Evolutionary conservation across 108 stramenopile genomes (phyloP).

Genomic region (Cylindrotheca closterium): DNA sequence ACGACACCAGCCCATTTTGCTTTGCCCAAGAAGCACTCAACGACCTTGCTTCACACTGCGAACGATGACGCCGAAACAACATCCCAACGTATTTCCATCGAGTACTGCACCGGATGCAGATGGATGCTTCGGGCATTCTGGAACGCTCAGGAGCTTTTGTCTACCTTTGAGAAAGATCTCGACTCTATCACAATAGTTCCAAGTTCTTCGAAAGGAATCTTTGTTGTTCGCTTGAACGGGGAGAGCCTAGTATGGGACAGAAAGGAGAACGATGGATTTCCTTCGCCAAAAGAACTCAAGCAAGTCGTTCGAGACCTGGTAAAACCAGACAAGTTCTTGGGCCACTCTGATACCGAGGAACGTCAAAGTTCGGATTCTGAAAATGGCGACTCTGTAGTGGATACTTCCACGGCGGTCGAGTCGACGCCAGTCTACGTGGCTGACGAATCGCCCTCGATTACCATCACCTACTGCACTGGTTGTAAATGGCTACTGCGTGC

Average conservation of each 20-base stretch:
- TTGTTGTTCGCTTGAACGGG: slow-evolving; percentile 12
- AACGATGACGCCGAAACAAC: neutral
- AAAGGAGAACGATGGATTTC: slow-evolving; percentile 63
- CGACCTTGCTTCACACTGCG: neutral
- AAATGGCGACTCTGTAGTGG: neutral
- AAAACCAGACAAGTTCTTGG: slow-evolving; percentile 53
- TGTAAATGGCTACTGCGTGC: slow-evolving; percentile 66
- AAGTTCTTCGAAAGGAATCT: neutral
- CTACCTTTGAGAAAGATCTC: slow-evolving; percentile 64
- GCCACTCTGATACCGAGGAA: slow-evolving; percentile 60
- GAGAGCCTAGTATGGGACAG: slow-evolving; percentile 47
- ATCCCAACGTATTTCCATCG: slow-evolving; percentile 32
- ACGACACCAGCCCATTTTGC: no score
- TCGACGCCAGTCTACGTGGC: neutral
- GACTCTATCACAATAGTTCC: slow-evolving; percentile 54
- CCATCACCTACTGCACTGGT: slow-evolving; percentile 77
- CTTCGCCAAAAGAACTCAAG: slow-evolving; percentile 74
- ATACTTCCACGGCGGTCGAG: neutral
- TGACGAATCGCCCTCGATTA: slow-evolving; percentile 15
- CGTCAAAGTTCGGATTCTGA: neutral
- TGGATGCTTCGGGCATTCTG: slow-evolving; percentile 81
- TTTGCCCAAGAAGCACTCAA: no score
- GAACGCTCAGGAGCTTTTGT: slow-evolving; percentile 81
- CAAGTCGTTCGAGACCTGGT: slow-evolving; percentile 72
- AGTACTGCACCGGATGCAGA: slow-evolving; percentile 81